Percentiles rank a stretch among this genome's conserved stretches.
phyloP scores from a whole-genome alignment of 108 stramenopile genomes.

The Aurantiochytrium sp. region DNA sequence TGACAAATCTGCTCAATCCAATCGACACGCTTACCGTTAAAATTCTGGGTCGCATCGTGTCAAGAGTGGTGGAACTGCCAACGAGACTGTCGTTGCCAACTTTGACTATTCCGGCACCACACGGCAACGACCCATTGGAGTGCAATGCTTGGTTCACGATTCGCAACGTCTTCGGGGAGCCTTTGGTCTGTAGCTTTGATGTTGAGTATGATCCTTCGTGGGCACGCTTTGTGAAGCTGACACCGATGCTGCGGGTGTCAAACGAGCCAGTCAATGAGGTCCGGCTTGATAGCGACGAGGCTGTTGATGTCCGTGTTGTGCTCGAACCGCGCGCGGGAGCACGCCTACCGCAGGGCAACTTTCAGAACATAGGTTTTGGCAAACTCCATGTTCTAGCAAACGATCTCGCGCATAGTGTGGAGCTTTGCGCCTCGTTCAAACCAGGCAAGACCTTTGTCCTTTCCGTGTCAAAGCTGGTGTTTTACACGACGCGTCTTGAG shows the following conservation, averaged over 20 bases:
- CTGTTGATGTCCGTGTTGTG: neutral
- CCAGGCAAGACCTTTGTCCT: conserved; percentile 8
- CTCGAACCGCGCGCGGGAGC: neutral
- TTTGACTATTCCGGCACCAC: neutral
- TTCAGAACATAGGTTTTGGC: neutral
- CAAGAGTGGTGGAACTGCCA: neutral
- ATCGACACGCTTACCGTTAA: neutral
- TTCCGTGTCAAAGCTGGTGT: neutral
- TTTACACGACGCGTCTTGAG: neutral
- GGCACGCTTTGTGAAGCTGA: neutral
- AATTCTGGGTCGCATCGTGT: neutral
- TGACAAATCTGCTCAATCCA: neutral
- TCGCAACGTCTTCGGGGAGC: neutral
- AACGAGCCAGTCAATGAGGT: neutral
- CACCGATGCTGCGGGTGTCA: neutral
- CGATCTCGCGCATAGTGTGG: neutral
- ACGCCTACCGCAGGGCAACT: neutral
- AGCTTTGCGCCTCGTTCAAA: neutral
- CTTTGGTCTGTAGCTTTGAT: neutral
- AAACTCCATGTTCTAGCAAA: neutral
- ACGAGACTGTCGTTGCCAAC: neutral
- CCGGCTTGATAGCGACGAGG: neutral
- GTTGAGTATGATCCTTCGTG: neutral
- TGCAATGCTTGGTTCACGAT: neutral
- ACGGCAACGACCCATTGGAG: neutral